Base-by-base conservation (phyloP, 2,329 filamentous ascomycete species). In the Ophiostoma pallidulum region DNA sequence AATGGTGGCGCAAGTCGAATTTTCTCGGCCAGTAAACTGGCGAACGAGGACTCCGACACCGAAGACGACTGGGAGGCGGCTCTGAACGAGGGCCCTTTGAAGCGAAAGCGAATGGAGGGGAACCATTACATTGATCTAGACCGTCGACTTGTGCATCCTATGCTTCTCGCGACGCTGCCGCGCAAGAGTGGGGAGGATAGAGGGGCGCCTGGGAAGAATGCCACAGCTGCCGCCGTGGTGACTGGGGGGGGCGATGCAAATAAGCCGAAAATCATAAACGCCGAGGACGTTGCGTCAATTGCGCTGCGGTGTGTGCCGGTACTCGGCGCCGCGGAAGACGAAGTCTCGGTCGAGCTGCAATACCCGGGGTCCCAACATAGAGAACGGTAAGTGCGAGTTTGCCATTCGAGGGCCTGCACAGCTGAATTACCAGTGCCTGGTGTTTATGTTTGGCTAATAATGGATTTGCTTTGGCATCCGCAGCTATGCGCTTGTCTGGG, bases 401-500 rank as follows among this genome's bases (percentile, higher is more conserved):
- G 9, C 31, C 22, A n/a, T 12, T 9, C 40, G 8, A 32, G n/a
- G 14, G 28, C 9, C 12, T 37, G 12, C 20, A 1, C 7, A 10
- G 12, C 24, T 26, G 10, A 12, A 8, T 36, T 8, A 38, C 16
- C 33, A 9, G 2, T 22, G 36, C 12, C 12, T 42, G 33, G 46
- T 51, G 40, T 54, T 54, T 41, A n/a, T 53, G 24, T 44, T n/a
- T 41, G 8, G 16, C 29, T 8, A 40, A 44, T 48, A 38, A 52
- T 37, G 8, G 14, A 18, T 12, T 14, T 35, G 8, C n/a, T 13
- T 19, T 39, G 6, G 19, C n/a, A 8, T 14, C 7, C 26, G 1
- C 13, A 20, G 81, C 56, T 89, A 86, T 60, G 78, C 90, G 57
- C 75, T 92, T 9, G 82, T 91, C 24, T 79, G 78, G 60, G 86